Base-by-base conservation (phyloP, 305 asterid species). In the Fraxinus albicans region DNA sequence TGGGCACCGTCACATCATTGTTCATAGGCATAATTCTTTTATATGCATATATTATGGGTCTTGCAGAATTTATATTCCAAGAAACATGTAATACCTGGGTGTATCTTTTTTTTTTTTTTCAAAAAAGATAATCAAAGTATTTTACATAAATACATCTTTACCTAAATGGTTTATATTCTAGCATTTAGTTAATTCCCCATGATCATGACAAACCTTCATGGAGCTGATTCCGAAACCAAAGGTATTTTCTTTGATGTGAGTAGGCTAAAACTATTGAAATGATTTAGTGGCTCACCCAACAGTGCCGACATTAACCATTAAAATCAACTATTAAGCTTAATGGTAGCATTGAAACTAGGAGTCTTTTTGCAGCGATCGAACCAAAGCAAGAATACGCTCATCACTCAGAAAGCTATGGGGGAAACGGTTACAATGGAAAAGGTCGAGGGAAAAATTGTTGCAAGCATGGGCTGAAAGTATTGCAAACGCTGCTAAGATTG, bases 401-500 rank as follows among this genome's bases (percentile, higher is more conserved):
- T 85, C 98, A 35, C 92, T 88, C 23, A 89, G 76, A 76, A 90
- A 84, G 78, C 73, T 91, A 55, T 94, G 97, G 98, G 90, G 81
- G 35, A 69, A 89, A 83, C 98, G 97, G 58, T 89, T 93, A 85
- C 89, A 86, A 79, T 88, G 92, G 95, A 96, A 88, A 84, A 91
- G 98, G 83, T 84, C 93, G 4, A 86, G 91, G 84, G 95, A 91
- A 84, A 90, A 88, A 58, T 83, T 96, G 69, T 23, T 93, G 82
- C 88, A 83, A 63, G 87, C 85, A 53, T 96, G 99, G 99, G 90
- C 89, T 69, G 90, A 90, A 80, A 90, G 91, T 87, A 91, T 96
- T 44, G 98, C 98, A 55, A 80, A 74, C 38, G 97, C 97, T 88
- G 98, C 98, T 83, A 96, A 91, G 90, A 77, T 35, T 65, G 98